Evolutionary conservation across 176 grass and related monocot genomes (phyloP).

Genomic region (Oryza meridionalis): DNA sequence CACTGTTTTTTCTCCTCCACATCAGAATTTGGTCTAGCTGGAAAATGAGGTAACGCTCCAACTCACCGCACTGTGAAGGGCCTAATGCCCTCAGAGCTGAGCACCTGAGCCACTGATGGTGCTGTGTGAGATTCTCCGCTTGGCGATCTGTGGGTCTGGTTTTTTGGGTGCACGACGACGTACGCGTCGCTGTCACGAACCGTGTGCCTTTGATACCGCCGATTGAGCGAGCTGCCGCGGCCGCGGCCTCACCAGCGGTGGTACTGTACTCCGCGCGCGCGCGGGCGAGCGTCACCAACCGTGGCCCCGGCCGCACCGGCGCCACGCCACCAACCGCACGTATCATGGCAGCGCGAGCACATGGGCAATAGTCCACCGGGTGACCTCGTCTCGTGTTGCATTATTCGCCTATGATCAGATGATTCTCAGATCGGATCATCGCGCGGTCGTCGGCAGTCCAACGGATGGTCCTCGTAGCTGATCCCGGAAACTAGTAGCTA

Average conservation of each 20-base stretch:
- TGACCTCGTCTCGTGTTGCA: background rate
- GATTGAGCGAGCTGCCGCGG: too few species aligned
- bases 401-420: background rate
- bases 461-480: background rate
- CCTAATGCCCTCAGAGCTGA: too few species aligned
- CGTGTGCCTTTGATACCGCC: too few species aligned
- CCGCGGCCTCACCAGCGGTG: background rate
- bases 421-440: background rate
- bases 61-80: too few species aligned
- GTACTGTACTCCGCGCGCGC: background rate
- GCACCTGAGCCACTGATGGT: too few species aligned
- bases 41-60: too few species aligned
- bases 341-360: background rate
- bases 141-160: background rate
- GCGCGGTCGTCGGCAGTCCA: background rate
- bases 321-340: slow-evolving; percentile 28
- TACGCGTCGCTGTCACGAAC: background rate
- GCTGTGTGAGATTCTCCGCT: too few species aligned
- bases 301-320: slow-evolving; percentile 27
- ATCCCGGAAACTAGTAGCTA: background rate
- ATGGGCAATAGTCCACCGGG: background rate
- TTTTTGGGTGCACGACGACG: background rate
- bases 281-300: slow-evolving; percentile 27
- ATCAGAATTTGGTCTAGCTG: too few species aligned
- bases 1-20: too few species aligned